These are phyloP conservation scores for Mortierella sp. DNA, from an alignment of 371 early-diverging fungal species.

Conservation along the genomic window DNA sequence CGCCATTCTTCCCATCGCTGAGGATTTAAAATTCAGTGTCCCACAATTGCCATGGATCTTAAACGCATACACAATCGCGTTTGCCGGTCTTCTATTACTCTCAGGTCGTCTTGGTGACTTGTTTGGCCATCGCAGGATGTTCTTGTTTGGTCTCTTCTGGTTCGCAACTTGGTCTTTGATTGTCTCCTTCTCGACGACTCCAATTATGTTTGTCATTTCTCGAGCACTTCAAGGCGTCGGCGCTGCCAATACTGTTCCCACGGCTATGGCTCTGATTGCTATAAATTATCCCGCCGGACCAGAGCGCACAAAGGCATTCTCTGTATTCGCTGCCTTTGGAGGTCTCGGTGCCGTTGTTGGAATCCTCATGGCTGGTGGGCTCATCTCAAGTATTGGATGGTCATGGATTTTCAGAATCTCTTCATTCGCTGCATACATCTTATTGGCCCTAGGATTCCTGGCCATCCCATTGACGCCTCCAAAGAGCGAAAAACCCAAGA, in stretches of 20 bases:
- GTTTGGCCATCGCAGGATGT: conserved; percentile 41
- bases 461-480: conserved; percentile 26
- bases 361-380: conserved; percentile 46
- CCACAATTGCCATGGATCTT: conserved; percentile 44
- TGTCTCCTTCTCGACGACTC: conserved; percentile 36
- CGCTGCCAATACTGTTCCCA: conserved; percentile 46
- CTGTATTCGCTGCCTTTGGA: conserved; percentile 46
- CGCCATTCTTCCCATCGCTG: conserved; percentile 45
- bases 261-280: conserved; percentile 47
- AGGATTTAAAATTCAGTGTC: conserved; percentile 29
- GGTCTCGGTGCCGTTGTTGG: conserved; percentile 48
- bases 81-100: conserved; percentile 45
- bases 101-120: conserved; percentile 44
- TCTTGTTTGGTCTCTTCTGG: conserved; percentile 54
- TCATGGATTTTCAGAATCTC: conserved; percentile 52
- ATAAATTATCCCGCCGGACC: conserved; percentile 45
- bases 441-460: conserved; percentile 23
- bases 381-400: conserved; percentile 50
- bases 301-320: conserved; percentile 41
- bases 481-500: conserved; percentile 34
- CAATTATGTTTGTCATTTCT: conserved; percentile 44
- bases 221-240: conserved; percentile 49
- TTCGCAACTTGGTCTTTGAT: conserved; percentile 42
- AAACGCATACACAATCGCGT: conserved; percentile 50
- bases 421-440: conserved; percentile 27